Conservation (phyloP, 176 grass and related monocot species). For the Leersia perrieri region DNA sequence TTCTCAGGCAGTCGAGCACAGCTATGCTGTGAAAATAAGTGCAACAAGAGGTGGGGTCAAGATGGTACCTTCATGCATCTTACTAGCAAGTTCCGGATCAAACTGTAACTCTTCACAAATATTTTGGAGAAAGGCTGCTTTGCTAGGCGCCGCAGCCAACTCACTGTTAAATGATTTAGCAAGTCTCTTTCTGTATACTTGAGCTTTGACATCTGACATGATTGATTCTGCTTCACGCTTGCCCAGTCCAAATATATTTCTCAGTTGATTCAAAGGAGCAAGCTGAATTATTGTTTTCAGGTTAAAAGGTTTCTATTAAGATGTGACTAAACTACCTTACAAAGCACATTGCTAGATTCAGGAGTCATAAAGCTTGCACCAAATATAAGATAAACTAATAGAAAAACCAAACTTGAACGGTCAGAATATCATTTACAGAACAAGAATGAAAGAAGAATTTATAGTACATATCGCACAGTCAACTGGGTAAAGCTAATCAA, state of each 20-base stretch:
- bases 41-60: conserved; percentile 19
- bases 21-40: conserved; percentile 10
- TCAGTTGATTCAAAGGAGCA: conserved; percentile 74
- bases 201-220: conserved; percentile 81
- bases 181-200: conserved; percentile 80
- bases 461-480: background rate
- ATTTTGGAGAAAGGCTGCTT: conserved; percentile 92
- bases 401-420: background rate
- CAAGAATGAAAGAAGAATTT: background rate
- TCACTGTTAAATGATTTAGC: conserved; percentile 75
- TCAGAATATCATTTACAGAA: background rate
- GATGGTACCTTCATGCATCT: conserved; percentile 88
- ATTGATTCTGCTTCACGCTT: conserved; percentile 90
- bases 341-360: conserved; percentile 1
- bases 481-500: conserved; percentile 6
- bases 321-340: background rate
- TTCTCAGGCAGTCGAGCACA: background rate
- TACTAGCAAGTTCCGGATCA: conserved; percentile 86
- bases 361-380: background rate
- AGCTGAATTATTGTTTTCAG: conserved; percentile 59
- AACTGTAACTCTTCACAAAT: conserved; percentile 88
- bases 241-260: conserved; percentile 92
- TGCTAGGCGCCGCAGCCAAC: conserved; percentile 79
- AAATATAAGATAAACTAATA: conserved; percentile 5
- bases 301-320: conserved; percentile 22